Evolutionary conservation across 257 asterid genomes (phyloP), one percentile per base, ranked within the genome.

Genomic region (Phtheirospermum japonicum): DNA sequence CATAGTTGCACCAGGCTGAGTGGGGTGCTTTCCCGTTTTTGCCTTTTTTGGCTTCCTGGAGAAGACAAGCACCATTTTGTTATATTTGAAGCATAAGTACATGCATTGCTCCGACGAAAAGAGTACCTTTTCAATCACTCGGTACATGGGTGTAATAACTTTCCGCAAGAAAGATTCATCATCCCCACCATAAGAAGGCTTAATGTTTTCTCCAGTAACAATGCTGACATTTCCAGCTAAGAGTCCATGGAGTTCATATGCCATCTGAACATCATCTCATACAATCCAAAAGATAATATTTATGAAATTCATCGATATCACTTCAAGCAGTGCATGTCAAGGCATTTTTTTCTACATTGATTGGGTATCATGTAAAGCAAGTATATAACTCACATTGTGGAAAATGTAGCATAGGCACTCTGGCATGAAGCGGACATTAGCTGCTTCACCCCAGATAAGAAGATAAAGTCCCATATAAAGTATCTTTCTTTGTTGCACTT

Each of bases 381-480:
- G 67, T 55, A 67, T 73, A 74, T 43, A 45, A 73, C 94, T 76
- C 55, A 85, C 95, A 52, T 85, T 87, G 71, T 85, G 95, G 73
- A 87, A 87, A 72, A 87, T 87, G 80, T 87, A 87, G 85, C 95
- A 87, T 20, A 87, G 76, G 72, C 94, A 87, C 82, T 87, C 95
- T 9, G 95, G 95, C 88, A 87, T 79, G 85, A 87, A 87, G 33
- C 94, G 86, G 4, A 85, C 70, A 67, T 87, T 87, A 65, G 95
- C 94, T 34, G 88, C 95, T 80, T 87, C 95, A 45, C 95, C 95
- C 95, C 95, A 87, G 64, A 87, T 82, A 68, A 87, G 90, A 75
- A 87, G 94, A 77, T 87, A 80, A 63, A 87, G 94, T 57, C 90
- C 86, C 93, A 87, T 87, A 80, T 82, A 87, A 62, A 87, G 95